These are phyloP conservation scores for Rhynchosporium secalis DNA, from an alignment of 2,329 filamentous ascomycete species.

Conservation along the genomic window DNA sequence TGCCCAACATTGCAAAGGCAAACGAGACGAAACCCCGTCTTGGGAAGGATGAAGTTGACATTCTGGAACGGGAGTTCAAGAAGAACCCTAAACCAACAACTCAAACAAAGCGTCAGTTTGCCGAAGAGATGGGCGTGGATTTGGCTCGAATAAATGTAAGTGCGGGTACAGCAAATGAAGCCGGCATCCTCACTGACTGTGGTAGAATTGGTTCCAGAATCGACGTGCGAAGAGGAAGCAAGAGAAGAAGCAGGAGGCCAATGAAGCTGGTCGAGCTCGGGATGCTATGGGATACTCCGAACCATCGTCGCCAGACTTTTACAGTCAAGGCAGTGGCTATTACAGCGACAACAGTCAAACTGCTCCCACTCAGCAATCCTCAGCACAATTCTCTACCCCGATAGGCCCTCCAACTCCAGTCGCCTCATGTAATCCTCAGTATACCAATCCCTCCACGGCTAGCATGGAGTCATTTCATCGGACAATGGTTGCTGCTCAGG, in stretches of 20 bases:
- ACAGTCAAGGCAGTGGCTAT: slow-evolving; percentile 25
- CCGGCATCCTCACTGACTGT: slow-evolving; percentile 10
- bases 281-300: slow-evolving; percentile 34
- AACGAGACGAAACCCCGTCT: slow-evolving; percentile 43
- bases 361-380: slow-evolving; percentile 22
- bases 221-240: slow-evolving; percentile 55
- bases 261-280: slow-evolving; percentile 46
- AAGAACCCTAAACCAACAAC: slow-evolving; percentile 66
- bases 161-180: slow-evolving; percentile 49
- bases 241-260: slow-evolving; percentile 56
- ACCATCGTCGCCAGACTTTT: slow-evolving; percentile 36
- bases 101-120: slow-evolving; percentile 60
- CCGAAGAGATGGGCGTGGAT: slow-evolving; percentile 62
- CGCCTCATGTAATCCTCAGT: slow-evolving; percentile 36
- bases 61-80: slow-evolving; percentile 61
- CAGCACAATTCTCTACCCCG: slow-evolving; percentile 25
- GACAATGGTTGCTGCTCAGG: slow-evolving; percentile 32
- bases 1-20: slow-evolving; percentile 31
- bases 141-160: slow-evolving; percentile 63
- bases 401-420: slow-evolving; percentile 32
- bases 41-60: slow-evolving; percentile 59
- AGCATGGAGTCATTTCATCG: slow-evolving; percentile 37
- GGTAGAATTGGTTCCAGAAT: slow-evolving; percentile 73
- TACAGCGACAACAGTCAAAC: slow-evolving; percentile 24
- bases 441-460: slow-evolving; percentile 32